Conservation (phyloP, 306 rosid species). For the Quercus variabilis region DNA sequence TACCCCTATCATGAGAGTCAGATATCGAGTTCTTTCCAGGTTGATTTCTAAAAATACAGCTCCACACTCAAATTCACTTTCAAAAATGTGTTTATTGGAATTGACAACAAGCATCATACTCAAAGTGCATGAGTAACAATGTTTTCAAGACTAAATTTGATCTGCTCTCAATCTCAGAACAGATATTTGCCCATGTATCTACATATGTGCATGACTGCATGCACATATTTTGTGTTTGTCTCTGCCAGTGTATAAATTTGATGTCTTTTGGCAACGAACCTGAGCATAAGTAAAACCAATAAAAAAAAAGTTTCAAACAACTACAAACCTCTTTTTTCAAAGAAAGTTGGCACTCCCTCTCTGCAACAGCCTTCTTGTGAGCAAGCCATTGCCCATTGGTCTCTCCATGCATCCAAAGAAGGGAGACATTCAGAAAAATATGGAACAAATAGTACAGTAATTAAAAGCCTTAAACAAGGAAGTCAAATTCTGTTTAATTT, state of each 20-base stretch:
- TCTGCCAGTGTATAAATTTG: background rate
- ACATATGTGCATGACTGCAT: background rate
- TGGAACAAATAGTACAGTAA: conserved; percentile 75
- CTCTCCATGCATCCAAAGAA: conserved; percentile 67
- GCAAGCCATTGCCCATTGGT: conserved; percentile 69
- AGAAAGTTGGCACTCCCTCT: conserved; percentile 61
- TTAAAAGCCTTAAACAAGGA: no score
- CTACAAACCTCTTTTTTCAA: conserved; percentile 62
- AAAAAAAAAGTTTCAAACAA: conserved; percentile 2
- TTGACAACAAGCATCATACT: no score
- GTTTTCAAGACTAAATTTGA: no score
- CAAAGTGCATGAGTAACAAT: no score
- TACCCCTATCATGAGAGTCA: no score
- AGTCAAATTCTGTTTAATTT: no score
- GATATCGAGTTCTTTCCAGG: no score
- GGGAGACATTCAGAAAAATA: conserved; percentile 93
- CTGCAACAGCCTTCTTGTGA: conserved; percentile 73
- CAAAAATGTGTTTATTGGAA: no score
- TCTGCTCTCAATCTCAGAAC: no score
- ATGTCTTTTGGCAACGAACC: background rate
- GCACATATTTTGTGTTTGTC: background rate
- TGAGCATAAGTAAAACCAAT: background rate
- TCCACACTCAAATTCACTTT: no score
- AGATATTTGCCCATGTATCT: no score
- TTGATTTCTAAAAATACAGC: no score